Evolutionary conservation across 371 early-diverging fungal species (phyloP).

Genomic region (Mortierella sp.): DNA sequence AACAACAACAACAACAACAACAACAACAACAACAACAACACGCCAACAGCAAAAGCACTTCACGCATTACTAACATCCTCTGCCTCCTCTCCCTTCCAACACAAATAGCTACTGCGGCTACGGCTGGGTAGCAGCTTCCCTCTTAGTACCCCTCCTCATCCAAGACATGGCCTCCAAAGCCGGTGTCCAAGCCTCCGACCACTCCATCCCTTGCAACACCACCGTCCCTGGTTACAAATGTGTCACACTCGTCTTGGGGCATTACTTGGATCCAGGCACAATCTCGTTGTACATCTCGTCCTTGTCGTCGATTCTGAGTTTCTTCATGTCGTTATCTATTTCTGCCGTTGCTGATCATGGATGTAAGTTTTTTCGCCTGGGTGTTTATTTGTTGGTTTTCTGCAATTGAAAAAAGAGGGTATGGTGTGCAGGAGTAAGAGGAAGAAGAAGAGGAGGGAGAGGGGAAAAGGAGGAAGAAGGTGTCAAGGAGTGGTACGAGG

Average conservation of each 20-base stretch:
- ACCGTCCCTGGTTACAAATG: conserved; percentile 32
- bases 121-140: conserved; percentile 27
- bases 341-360: conserved; percentile 53
- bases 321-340: conserved; percentile 44
- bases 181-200: conserved; percentile 34
- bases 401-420: background rate
- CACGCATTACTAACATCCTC: background rate
- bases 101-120: conserved; percentile 38
- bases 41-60: too few species aligned
- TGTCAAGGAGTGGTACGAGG: background rate
- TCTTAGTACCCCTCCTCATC: conserved; percentile 36
- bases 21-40: too few species aligned
- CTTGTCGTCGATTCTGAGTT: conserved; percentile 36
- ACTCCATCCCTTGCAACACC: conserved; percentile 39
- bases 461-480: too few species aligned
- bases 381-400: background rate
- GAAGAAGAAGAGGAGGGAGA: background rate
- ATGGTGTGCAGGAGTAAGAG: background rate
- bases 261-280: conserved; percentile 47
- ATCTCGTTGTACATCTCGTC: conserved; percentile 54
- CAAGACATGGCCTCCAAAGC: conserved; percentile 46
- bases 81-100: background rate
- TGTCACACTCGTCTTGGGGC: conserved; percentile 32
- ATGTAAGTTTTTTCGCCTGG: conserved; percentile 24
- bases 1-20: too few species aligned